These are phyloP conservation scores for Apophysomyces sp. DNA, from an alignment of 371 early-diverging fungal species.

Conservation along the genomic window DNA sequence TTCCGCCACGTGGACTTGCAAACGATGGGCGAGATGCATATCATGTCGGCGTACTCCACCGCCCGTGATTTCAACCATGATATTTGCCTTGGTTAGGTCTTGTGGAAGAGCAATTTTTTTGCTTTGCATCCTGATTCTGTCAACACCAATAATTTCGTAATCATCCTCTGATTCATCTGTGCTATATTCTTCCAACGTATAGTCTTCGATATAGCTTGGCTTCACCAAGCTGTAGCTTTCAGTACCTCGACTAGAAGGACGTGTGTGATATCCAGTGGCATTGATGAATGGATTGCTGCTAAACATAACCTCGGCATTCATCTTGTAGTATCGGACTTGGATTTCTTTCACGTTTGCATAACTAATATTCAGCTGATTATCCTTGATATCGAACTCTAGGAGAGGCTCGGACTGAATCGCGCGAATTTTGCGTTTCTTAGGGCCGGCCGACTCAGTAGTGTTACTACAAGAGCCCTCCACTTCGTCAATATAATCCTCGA, in stretches of 20 bases:
- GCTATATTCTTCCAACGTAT: slow-evolving; percentile 1
- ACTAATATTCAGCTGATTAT: slow-evolving; percentile 18
- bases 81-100: slow-evolving; percentile 11
- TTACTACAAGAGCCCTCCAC: slow-evolving; percentile 22
- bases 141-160: slow-evolving; percentile 38
- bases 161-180: slow-evolving; percentile 13
- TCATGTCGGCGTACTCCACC: slow-evolving; percentile 28
- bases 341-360: slow-evolving; percentile 39
- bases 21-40: slow-evolving; percentile 46
- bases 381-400: slow-evolving; percentile 24
- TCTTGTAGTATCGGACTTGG: slow-evolving; percentile 52
- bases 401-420: slow-evolving; percentile 25
- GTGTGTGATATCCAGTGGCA: not conserved
- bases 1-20: slow-evolving; percentile 48
- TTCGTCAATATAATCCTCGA: slow-evolving; percentile 43
- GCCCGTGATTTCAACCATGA: slow-evolving; percentile 33
- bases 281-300: slow-evolving; percentile 47
- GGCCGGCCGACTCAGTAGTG: not conserved
- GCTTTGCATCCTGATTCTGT: slow-evolving; percentile 7
- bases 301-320: slow-evolving; percentile 65
- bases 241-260: not conserved
- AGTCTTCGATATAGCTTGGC: slow-evolving; percentile 17
- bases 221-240: slow-evolving; percentile 32
- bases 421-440: slow-evolving; percentile 6
- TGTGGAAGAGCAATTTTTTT: slow-evolving; percentile 6